phyloP scores from a whole-genome alignment of 1,284 basidiomycete species.

The Ganoderma meredithae region DNA sequence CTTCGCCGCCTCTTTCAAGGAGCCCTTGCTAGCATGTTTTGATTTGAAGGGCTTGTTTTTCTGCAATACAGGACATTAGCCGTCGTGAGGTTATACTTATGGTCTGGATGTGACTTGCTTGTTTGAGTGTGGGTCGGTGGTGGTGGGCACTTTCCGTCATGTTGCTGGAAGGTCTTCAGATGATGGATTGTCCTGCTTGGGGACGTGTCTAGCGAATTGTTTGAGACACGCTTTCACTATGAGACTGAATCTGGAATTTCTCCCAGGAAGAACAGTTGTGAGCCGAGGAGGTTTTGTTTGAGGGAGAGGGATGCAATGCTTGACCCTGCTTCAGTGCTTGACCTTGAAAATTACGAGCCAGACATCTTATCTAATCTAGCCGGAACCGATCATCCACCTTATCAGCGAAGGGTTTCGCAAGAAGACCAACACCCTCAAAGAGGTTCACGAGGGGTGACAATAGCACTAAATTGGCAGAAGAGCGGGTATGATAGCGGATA shows the following conservation, averaged over 20 bases:
- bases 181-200: background rate
- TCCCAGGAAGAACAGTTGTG: background rate
- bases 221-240: background rate
- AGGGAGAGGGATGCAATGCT: background rate
- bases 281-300: background rate
- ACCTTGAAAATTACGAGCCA: constrained; percentile 11
- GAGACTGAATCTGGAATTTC: background rate
- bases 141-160: constrained; percentile 45
- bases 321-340: background rate
- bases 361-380: constrained; percentile 20
- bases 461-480: background rate
- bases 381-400: background rate
- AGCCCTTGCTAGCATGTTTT: constrained; percentile 85
- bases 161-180: background rate
- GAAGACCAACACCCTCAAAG: background rate
- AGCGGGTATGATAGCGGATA: background rate
- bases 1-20: constrained; percentile 84
- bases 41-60: constrained; percentile 92
- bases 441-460: background rate
- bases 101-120: constrained; percentile 55
- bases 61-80: constrained; percentile 46
- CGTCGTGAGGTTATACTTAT: background rate
- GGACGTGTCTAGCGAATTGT: background rate
- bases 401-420: background rate
- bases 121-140: constrained; percentile 87